Evolutionary conservation across 164 flowering plant species (phyloP).

Genomic region (Saururus chinensis): DNA sequence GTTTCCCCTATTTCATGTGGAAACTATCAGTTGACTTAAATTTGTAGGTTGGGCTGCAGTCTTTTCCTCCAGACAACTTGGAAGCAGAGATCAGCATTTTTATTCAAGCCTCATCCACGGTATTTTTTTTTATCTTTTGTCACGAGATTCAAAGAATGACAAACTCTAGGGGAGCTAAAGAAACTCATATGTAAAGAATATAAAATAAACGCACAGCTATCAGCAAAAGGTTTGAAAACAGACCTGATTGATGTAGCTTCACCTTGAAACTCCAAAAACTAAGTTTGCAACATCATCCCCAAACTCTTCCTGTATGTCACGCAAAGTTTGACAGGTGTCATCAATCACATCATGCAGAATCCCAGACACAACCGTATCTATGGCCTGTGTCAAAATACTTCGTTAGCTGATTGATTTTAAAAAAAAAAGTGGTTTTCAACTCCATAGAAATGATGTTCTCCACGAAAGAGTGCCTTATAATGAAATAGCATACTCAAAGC

Average conservation of each 20-base stretch:
- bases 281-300: conserved; percentile 75
- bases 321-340: conserved; percentile 57
- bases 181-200: neutral
- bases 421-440: neutral
- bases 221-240: neutral
- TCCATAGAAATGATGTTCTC: neutral
- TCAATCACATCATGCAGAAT: conserved; percentile 94
- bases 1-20: no score
- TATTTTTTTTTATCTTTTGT: no score
- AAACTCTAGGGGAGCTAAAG: no score
- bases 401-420: neutral
- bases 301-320: conserved; percentile 54
- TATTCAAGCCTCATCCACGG: no score
- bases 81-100: no score
- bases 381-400: conserved; percentile 44
- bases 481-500: neutral
- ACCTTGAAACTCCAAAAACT: conserved; percentile 85
- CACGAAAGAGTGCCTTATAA: neutral
- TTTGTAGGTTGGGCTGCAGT: no score
- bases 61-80: no score
- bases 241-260: conserved; percentile 92
- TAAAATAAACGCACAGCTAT: neutral
- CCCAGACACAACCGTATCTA: conserved; percentile 90
- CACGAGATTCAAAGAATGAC: no score
- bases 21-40: no score